phyloP scores from a whole-genome alignment of 1,284 basidiomycete species.

The Taiwanofungus camphoratus region DNA sequence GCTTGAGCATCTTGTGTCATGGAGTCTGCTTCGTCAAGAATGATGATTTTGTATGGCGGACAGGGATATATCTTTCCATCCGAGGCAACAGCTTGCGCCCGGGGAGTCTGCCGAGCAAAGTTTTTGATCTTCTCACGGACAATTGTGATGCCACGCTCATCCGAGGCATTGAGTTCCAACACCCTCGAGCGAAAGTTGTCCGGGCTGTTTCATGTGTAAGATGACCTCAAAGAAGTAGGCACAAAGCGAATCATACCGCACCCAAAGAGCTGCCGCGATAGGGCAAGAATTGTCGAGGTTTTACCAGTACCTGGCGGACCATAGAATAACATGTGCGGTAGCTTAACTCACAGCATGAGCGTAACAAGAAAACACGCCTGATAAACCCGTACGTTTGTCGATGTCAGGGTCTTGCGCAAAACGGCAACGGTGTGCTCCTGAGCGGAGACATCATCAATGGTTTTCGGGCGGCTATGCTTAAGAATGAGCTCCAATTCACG shows the following conservation, averaged over 20 bases:
- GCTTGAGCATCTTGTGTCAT: slow-evolving; percentile 99
- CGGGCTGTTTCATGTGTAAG: slow-evolving; percentile 47
- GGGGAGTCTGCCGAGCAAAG: slow-evolving; percentile 93
- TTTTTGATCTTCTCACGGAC: slow-evolving; percentile 99
- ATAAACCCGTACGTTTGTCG: slow-evolving; percentile 71
- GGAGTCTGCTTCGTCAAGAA: slow-evolving; percentile 97
- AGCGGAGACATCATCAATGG: slow-evolving; percentile 95
- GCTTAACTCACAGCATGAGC: no score
- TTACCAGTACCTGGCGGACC: slow-evolving; percentile 99
- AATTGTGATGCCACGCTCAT: slow-evolving; percentile 95
- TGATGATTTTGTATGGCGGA: slow-evolving; percentile 98
- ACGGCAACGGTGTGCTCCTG: slow-evolving; percentile 97
- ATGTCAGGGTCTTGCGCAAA: slow-evolving; percentile 84
- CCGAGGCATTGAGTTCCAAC: slow-evolving; percentile 98
- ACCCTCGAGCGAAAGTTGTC: slow-evolving; percentile 93
- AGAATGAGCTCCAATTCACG: slow-evolving; percentile 3
- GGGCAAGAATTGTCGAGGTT: slow-evolving; percentile 95
- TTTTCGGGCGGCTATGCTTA: slow-evolving; percentile 80
- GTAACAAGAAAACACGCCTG: neutral
- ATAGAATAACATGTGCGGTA: slow-evolving; percentile 99
- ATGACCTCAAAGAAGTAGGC: slow-evolving; percentile 6
- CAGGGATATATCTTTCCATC: slow-evolving; percentile 89
- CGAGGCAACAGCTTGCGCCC: slow-evolving; percentile 67
- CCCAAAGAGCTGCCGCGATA: slow-evolving; percentile 95
- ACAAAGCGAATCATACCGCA: slow-evolving; percentile 30